Evolutionary conservation across 768 basidiomycete species (phyloP).

Genomic region (Brasilioporus rufonigricans): DNA sequence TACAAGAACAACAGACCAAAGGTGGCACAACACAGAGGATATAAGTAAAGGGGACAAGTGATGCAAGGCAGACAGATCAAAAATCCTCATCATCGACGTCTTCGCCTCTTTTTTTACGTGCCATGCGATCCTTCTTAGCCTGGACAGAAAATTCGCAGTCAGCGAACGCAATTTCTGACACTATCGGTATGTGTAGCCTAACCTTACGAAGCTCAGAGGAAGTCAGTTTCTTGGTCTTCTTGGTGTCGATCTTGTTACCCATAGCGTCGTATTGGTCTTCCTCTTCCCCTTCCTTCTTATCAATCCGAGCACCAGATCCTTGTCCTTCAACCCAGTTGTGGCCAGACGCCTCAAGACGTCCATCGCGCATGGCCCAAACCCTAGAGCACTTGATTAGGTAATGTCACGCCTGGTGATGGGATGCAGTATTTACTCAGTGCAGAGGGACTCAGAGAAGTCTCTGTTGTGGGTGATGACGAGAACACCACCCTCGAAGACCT

Average conservation of each 20-base stretch:
- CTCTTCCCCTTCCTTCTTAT: constrained; percentile 90
- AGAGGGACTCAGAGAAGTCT: constrained; percentile 98
- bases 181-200: constrained; percentile 12
- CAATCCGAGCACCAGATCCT: constrained; percentile 91
- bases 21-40: constrained; percentile 15
- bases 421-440: constrained; percentile 61
- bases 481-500: constrained; percentile 98
- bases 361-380: constrained; percentile 99
- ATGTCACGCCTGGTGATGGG: neutral
- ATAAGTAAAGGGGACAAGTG: constrained; percentile 9
- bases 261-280: constrained; percentile 93
- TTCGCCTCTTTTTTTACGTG: constrained; percentile 83
- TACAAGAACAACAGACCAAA: constrained; percentile 20
- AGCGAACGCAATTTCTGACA: constrained; percentile 5
- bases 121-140: constrained; percentile 95
- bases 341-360: constrained; percentile 92
- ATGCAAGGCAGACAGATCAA: constrained; percentile 23
- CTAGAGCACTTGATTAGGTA: constrained; percentile 21
- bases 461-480: constrained; percentile 97
- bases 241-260: constrained; percentile 92
- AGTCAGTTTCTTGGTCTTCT: constrained; percentile 85
- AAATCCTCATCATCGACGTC: constrained; percentile 65
- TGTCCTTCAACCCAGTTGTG: constrained; percentile 99
- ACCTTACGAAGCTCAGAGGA: constrained; percentile 82
- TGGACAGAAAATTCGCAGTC: constrained; percentile 11